Base-by-base conservation (phyloP, 2,329 filamentous ascomycete species). In the Orbilia javanica region DNA sequence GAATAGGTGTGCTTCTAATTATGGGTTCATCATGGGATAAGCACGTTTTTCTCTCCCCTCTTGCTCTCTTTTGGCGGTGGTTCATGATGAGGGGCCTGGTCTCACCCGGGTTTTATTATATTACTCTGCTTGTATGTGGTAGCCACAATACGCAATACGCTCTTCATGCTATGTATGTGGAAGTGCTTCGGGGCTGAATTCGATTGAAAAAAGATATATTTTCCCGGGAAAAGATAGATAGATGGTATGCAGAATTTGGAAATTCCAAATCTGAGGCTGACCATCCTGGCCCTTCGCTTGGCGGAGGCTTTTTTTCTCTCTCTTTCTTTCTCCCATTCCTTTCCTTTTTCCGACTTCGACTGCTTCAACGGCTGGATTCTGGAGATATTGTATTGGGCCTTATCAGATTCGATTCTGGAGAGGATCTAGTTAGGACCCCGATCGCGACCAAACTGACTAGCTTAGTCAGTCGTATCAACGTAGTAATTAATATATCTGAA, bases 181-280 rank as follows among this genome's bases (percentile, higher is more conserved):
- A 11, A 27, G 8, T 48, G 34, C 7, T 29, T 50, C 39, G 46
- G 57, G 57, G 57, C 42, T 63, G 57, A 44, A 10, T n/a, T n/a
- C 1, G 5, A 11, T 6, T 50, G 1, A 25, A 27, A 11, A 18
- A 13, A 18, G 42, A n/a, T 44, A 4, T 57, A 25, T 55, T 55
- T 36, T 29, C 52, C 52, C n/a, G 25, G 48, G 5, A n/a, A n/a
- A n/a, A n/a, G n/a, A n/a, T n/a, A n/a, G n/a, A n/a, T n/a, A n/a
- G n/a, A n/a, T n/a, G n/a, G n/a, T n/a, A n/a, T n/a, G n/a, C n/a
- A n/a, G n/a, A n/a, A n/a, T 11, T 20, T 31, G 50, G 52, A 67
- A n/a, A 74, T 74, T 74, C 70, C 70, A 74, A 74, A 74, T 74
- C 53, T 20, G 63, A 68, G 70, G 70, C 70, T 74, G 70, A 74